Conservation (phyloP, 352 stramenopile species). For the Globisporangium orthogonon region DNA sequence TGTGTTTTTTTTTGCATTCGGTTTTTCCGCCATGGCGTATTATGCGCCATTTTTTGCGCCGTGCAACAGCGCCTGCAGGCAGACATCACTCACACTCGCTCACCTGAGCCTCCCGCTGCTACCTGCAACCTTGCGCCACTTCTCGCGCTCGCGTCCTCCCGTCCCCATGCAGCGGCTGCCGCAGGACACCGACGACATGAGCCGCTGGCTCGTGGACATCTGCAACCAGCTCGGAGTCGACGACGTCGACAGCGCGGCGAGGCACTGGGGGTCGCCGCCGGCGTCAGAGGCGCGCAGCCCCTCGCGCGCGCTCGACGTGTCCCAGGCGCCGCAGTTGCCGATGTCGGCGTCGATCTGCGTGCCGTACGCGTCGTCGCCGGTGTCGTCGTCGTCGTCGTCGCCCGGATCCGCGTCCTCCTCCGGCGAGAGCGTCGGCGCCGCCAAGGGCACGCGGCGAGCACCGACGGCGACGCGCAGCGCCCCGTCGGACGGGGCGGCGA, state of each 20-base stretch:
- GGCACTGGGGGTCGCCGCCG: neutral
- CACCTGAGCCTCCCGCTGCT: too few species aligned
- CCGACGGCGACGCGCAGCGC: neutral
- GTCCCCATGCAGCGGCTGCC: neutral
- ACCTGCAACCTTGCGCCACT: too few species aligned
- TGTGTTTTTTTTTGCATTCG: too few species aligned
- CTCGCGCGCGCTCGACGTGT: neutral
- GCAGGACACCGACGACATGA: slow-evolving; percentile 9
- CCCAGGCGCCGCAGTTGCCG: neutral
- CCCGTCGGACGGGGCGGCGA: neutral
- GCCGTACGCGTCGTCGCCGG: neutral
- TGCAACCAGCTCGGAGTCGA: slow-evolving; percentile 7
- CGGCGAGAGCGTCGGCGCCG: neutral
- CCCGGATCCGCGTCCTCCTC: slow-evolving; percentile 11
- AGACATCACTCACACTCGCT: too few species aligned
- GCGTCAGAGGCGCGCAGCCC: neutral
- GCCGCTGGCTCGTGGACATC: slow-evolving; percentile 15
- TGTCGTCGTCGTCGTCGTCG: slow-evolving; percentile 6
- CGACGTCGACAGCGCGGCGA: slow-evolving; percentile 1
- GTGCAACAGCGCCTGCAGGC: too few species aligned
- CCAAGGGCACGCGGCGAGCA: neutral
- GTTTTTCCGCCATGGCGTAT: too few species aligned
- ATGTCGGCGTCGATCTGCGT: neutral
- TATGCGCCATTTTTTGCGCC: too few species aligned
- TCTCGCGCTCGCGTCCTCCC: too few species aligned